Conservation (phyloP, 225 moss, liverwort and hornwort genomes). For the Climacium dendroides region DNA sequence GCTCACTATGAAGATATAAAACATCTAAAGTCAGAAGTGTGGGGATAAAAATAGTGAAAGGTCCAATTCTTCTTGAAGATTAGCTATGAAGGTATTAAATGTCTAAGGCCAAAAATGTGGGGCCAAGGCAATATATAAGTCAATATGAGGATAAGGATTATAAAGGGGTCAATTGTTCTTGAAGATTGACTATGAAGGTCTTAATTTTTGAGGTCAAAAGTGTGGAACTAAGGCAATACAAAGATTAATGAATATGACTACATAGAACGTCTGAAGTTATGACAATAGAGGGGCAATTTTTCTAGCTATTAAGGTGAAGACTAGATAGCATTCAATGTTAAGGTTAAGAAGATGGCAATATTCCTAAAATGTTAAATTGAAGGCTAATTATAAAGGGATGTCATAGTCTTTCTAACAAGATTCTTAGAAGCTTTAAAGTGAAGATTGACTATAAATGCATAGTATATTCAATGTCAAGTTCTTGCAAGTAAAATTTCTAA, state of each 20-base stretch:
- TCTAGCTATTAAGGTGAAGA: neutral
- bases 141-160: neutral
- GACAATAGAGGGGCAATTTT: neutral
- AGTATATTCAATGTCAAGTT: no score
- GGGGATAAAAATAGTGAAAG: no score
- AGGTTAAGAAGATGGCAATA: neutral
- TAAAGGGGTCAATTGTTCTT: neutral
- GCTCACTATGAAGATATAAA: neutral
- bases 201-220: fast-evolving
- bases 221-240: neutral
- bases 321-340: neutral
- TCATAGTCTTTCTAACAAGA: neutral
- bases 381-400: neutral
- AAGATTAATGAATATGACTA: neutral
- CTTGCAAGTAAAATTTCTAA: neutral
- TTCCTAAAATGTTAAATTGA: neutral
- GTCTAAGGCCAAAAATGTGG: fast-evolving
- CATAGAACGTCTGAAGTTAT: fast-evolving
- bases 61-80: no score
- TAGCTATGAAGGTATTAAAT: neutral
- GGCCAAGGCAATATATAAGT: neutral
- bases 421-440: no score
- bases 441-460: neutral
- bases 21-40: no score
- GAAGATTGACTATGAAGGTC: neutral